These are phyloP conservation scores for Leishmania tarentolae DNA, from an alignment of 208 protist species.

Conservation along the genomic window DNA sequence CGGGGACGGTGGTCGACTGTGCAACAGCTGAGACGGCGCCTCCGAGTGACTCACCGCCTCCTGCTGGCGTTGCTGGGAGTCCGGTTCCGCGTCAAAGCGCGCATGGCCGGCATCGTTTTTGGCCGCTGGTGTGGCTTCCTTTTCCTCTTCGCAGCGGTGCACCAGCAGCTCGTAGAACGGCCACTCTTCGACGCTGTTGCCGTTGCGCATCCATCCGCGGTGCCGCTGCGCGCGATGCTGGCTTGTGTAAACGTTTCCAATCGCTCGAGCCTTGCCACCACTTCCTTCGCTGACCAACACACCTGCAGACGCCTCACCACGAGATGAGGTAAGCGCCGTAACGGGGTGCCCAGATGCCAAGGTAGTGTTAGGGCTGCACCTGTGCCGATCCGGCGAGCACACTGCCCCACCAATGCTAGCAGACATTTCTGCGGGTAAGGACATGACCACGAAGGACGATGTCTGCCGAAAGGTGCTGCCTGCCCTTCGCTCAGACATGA, in stretches of 20 bases:
- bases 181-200: slow-evolving; percentile 30
- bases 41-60: not conserved
- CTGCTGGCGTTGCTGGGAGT: slow-evolving; percentile 15
- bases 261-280: not conserved
- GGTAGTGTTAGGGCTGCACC: not conserved
- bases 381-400: slow-evolving; percentile 12
- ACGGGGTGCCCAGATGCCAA: not conserved
- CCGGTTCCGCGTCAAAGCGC: slow-evolving; percentile 27
- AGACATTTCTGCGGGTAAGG: not conserved
- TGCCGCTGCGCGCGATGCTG: slow-evolving; percentile 30
- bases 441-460: slow-evolving; percentile 10
- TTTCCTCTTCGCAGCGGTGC: slow-evolving; percentile 34
- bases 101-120: slow-evolving; percentile 6
- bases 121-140: not conserved
- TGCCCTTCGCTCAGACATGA: too few relatives aligned
- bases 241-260: slow-evolving; percentile 15
- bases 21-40: slow-evolving; percentile 8
- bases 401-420: not conserved
- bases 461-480: not conserved
- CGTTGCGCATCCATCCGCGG: slow-evolving; percentile 38
- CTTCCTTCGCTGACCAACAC: not conserved
- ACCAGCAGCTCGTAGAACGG: slow-evolving; percentile 55
- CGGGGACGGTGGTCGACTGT: not conserved
- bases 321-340: not conserved
- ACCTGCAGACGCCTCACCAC: not conserved